These are phyloP conservation scores for Ustulina deusta DNA, from an alignment of 2,329 filamentous ascomycete species.

Conservation along the genomic window DNA sequence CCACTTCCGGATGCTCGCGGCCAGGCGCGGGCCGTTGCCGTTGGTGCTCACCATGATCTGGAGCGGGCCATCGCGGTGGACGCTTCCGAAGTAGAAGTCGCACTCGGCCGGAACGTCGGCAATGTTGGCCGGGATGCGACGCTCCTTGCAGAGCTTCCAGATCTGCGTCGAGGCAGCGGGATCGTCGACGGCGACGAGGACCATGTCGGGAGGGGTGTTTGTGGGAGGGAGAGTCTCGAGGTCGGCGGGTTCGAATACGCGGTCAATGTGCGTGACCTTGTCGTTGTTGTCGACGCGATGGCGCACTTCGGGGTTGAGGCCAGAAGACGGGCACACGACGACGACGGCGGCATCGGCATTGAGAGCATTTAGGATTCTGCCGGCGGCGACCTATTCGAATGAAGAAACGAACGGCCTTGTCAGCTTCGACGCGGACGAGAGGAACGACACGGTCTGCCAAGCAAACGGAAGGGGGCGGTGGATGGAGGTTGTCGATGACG, in stretches of 20 bases:
- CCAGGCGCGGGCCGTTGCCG: slow-evolving; percentile 91
- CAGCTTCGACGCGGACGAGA: slow-evolving; percentile 16
- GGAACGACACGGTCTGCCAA: background rate
- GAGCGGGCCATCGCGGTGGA: slow-evolving; percentile 92
- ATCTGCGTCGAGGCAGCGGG: slow-evolving; percentile 89
- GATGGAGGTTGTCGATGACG: background rate
- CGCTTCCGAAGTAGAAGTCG: slow-evolving; percentile 98
- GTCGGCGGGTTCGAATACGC: slow-evolving; percentile 86
- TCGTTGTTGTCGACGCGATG: slow-evolving; percentile 79
- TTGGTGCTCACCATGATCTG: slow-evolving; percentile 99
- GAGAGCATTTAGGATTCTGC: slow-evolving; percentile 88
- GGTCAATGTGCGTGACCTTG: slow-evolving; percentile 84
- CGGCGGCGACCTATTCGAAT: slow-evolving; percentile 82
- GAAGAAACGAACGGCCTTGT: slow-evolving; percentile 18
- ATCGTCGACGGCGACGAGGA: slow-evolving; percentile 93
- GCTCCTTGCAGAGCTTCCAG: slow-evolving; percentile 92
- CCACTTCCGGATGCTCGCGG: slow-evolving; percentile 84
- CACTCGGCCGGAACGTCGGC: slow-evolving; percentile 97
- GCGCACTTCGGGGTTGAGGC: slow-evolving; percentile 89
- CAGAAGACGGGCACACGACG: slow-evolving; percentile 81
- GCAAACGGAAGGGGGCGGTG: background rate
- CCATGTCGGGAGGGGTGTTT: slow-evolving; percentile 72
- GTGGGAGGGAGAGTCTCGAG: slow-evolving; percentile 70
- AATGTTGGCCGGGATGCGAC: slow-evolving; percentile 89
- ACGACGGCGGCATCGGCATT: slow-evolving; percentile 94